Evolutionary conservation across 768 basidiomycete genomes (phyloP).

Genomic region (Dendrothele bispora): DNA sequence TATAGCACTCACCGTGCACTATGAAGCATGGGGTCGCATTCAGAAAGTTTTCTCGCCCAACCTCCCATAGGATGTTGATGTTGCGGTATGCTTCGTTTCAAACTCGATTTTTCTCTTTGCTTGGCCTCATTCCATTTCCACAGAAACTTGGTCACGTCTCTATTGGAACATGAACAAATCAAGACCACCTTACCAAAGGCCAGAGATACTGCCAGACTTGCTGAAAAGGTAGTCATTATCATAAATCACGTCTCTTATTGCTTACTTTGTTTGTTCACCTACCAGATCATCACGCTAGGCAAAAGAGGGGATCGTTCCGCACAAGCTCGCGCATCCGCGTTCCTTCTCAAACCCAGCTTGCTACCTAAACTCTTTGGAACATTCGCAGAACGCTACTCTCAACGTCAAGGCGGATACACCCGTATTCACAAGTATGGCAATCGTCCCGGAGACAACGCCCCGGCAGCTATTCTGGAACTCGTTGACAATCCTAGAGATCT

Average conservation of each 20-base stretch:
- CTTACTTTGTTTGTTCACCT: not conserved
- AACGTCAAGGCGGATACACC: conserved; percentile 91
- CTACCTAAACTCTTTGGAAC: conserved; percentile 83
- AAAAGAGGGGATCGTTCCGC: conserved; percentile 78
- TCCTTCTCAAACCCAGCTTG: conserved; percentile 71
- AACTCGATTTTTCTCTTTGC: not conserved
- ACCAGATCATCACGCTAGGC: conserved; percentile 86
- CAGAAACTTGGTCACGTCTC: conserved; percentile 92
- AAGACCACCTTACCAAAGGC: conserved; percentile 96
- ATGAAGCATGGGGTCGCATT: conserved; percentile 97
- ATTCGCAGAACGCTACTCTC: conserved; percentile 77
- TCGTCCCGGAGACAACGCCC: conserved; percentile 90
- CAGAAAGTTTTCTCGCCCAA: conserved; percentile 88
- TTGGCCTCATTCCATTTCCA: conserved; percentile 7
- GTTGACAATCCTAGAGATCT: conserved; percentile 93
- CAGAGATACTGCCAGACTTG: conserved; percentile 84
- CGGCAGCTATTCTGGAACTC: conserved; percentile 88
- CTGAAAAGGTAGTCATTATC: conserved; percentile 71
- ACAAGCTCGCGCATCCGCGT: conserved; percentile 71
- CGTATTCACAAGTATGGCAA: conserved; percentile 91
- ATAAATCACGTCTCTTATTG: not conserved
- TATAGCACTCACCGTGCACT: conserved; percentile 24
- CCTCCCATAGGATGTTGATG: conserved; percentile 92
- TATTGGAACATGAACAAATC: conserved; percentile 94
- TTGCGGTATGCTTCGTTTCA: conserved; percentile 61